Percentiles rank a stretch among this genome's conserved stretches.
Conservation (phyloP, 2,329 filamentous ascomycete genomes). For the Paramyrothecium sp. region DNA sequence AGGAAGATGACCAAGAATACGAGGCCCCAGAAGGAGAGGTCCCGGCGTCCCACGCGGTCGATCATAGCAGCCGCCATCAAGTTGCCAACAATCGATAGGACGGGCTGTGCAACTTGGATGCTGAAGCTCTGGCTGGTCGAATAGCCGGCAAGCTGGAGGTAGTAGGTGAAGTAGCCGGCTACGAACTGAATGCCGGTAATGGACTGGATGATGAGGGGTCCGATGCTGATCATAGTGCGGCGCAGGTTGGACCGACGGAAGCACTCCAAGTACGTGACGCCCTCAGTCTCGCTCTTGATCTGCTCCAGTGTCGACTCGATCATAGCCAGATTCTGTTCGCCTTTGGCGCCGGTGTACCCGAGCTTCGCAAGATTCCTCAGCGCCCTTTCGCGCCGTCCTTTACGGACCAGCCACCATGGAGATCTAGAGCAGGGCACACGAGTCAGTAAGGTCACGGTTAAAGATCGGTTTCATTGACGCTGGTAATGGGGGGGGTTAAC, state of each 20-base stretch:
- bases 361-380: conserved; percentile 15
- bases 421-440: conserved; percentile 3
- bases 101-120: background rate
- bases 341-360: background rate
- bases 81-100: background rate
- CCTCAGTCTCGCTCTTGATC: background rate
- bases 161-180: conserved; percentile 13
- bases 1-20: background rate
- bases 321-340: conserved; percentile 1
- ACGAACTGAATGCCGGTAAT: conserved; percentile 12
- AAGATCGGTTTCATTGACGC: background rate
- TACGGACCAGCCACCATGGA: conserved; percentile 38
- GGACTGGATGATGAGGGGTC: conserved; percentile 14
- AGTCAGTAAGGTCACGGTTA: background rate
- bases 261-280: conserved; percentile 3
- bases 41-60: background rate
- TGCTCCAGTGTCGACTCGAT: conserved; percentile 7
- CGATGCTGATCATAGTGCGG: conserved; percentile 15
- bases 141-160: conserved; percentile 15
- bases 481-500: background rate
- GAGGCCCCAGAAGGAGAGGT: background rate
- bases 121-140: background rate
- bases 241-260: conserved; percentile 17
- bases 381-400: conserved; percentile 26
- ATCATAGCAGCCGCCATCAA: too few relatives aligned